Percentiles rank a stretch among this genome's conserved stretches.
Conservation (phyloP, 805 yeast genomes). For the Candida wancherniae region DNA sequence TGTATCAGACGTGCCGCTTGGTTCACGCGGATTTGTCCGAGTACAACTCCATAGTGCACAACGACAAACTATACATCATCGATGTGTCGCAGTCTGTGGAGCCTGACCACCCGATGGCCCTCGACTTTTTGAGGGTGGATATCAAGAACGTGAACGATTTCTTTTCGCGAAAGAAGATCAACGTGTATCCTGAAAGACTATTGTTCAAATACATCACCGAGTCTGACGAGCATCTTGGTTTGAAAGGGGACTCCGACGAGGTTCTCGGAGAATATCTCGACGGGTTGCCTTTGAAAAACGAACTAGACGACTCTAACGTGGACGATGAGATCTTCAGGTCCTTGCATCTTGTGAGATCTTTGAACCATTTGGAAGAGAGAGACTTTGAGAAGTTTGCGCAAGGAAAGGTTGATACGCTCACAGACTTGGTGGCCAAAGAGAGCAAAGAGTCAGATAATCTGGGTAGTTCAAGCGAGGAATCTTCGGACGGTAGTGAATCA, state of each 20-base stretch:
- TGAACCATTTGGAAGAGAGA: constrained; percentile 83
- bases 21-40: constrained; percentile 97
- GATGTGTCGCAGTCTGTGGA: constrained; percentile 98
- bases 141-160: constrained; percentile 91
- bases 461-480: too few species aligned
- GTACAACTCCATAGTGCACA: constrained; percentile 84
- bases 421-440: constrained; percentile 46
- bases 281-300: constrained; percentile 54
- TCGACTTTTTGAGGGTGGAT: constrained; percentile 95
- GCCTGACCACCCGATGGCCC: constrained; percentile 95
- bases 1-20: constrained; percentile 82
- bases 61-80: constrained; percentile 73
- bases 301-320: constrained; percentile 48
- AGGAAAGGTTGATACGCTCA: constrained; percentile 78
- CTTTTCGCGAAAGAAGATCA: constrained; percentile 66
- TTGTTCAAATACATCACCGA: constrained; percentile 75
- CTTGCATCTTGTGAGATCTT: constrained; percentile 66
- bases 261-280: constrained; percentile 40
- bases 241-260: constrained; percentile 38
- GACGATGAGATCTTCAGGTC: constrained; percentile 86
- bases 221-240: constrained; percentile 31
- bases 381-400: constrained; percentile 75
- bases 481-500: constrained; percentile 19
- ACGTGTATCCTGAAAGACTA: constrained; percentile 74
- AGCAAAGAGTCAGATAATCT: constrained; percentile 20